Conservation (phyloP, 768 basidiomycete species). For the Fistulinella prunicolor region DNA sequence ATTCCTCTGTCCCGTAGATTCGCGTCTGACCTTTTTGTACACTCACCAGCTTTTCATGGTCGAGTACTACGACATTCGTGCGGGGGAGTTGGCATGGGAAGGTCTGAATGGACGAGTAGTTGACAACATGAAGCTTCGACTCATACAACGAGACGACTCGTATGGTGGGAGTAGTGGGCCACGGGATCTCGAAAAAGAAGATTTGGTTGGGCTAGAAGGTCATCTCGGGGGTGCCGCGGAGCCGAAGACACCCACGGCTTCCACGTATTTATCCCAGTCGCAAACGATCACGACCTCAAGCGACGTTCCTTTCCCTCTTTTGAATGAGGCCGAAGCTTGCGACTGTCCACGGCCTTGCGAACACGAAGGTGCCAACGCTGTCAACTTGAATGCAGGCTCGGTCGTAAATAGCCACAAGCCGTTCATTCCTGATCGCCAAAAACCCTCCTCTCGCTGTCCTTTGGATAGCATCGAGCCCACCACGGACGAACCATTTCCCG, state of each 20-base stretch:
- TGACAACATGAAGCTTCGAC: slow-evolving; percentile 51
- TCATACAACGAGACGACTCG: slow-evolving; percentile 36
- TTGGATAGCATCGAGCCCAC: slow-evolving; percentile 13
- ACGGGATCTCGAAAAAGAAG: slow-evolving; percentile 30
- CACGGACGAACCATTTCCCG: slow-evolving; percentile 10
- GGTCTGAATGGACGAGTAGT: slow-evolving; percentile 47
- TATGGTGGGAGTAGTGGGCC: slow-evolving; percentile 16
- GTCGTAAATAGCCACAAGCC: slow-evolving; percentile 7
- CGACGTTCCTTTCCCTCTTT: slow-evolving; percentile 22
- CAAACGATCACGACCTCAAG: slow-evolving; percentile 24
- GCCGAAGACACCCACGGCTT: slow-evolving; percentile 36
- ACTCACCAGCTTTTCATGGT: slow-evolving; percentile 45
- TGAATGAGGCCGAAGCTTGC: slow-evolving; percentile 21
- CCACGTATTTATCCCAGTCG: slow-evolving; percentile 34
- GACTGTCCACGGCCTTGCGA: slow-evolving; percentile 22
- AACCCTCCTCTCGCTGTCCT: slow-evolving; percentile 15
- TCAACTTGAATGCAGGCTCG: slow-evolving; percentile 9
- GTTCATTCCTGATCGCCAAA: slow-evolving; percentile 20
- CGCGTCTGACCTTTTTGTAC: slow-evolving; percentile 16
- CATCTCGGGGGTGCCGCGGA: slow-evolving; percentile 35
- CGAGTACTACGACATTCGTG: slow-evolving; percentile 68
- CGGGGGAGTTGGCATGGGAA: slow-evolving; percentile 49
- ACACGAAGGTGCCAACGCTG: slow-evolving; percentile 16
- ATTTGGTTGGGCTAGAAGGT: slow-evolving; percentile 24
- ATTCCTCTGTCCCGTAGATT: slow-evolving; percentile 1